These are phyloP conservation scores for Flueggea neowawraea DNA, from an alignment of 441 rosid genomes.

Conservation along the genomic window DNA sequence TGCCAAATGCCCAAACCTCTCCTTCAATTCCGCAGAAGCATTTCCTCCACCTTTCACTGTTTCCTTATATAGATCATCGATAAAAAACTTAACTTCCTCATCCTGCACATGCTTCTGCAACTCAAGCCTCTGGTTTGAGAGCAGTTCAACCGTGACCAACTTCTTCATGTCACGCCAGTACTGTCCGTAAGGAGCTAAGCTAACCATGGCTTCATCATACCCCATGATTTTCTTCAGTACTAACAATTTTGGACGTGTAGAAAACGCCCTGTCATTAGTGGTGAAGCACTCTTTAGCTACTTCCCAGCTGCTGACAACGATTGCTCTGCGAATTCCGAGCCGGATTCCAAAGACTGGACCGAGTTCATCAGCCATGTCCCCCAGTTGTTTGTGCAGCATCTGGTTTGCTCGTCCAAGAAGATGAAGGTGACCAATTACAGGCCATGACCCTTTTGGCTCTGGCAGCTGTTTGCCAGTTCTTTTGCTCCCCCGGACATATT, in stretches of 20 bases:
- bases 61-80: constrained; percentile 16
- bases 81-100: constrained; percentile 15
- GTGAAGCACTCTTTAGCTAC: too few relatives aligned
- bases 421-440: constrained; percentile 37
- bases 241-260: constrained; percentile 27
- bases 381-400: constrained; percentile 30
- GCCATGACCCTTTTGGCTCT: constrained; percentile 40
- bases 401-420: constrained; percentile 23
- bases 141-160: constrained; percentile 28
- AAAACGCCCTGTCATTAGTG: constrained; percentile 31
- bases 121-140: constrained; percentile 35
- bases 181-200: constrained; percentile 37
- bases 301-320: constrained; percentile 38
- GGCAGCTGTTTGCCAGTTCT: constrained; percentile 22
- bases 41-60: constrained; percentile 17
- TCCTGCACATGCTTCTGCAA: constrained; percentile 30
- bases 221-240: constrained; percentile 29
- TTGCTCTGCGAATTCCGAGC: constrained; percentile 24
- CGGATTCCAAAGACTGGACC: constrained; percentile 36
- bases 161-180: constrained; percentile 46
- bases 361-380: constrained; percentile 31
- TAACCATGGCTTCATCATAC: constrained; percentile 27
- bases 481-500: constrained; percentile 10
- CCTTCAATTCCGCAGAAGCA: constrained; percentile 27
- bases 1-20: constrained; percentile 25